These are phyloP conservation scores for Puccinia coronata DNA, from an alignment of 1,284 basidiomycete species.

Conservation along the genomic window DNA sequence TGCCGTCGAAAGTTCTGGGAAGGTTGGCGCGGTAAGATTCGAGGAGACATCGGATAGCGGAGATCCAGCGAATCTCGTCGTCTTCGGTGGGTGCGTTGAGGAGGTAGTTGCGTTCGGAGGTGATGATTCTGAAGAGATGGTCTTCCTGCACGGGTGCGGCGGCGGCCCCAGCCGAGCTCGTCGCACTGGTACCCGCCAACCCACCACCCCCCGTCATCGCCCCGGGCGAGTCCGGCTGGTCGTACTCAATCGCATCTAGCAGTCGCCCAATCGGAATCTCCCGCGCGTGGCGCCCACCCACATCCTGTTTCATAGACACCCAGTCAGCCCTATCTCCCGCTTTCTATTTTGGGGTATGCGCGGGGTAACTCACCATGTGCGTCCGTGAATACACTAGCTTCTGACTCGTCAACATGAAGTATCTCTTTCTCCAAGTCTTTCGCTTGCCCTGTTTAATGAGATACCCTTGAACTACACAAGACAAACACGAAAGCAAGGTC, in stretches of 20 bases:
- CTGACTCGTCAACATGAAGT: slow-evolving; percentile 60
- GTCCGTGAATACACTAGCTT: slow-evolving; percentile 59
- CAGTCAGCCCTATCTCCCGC: background rate
- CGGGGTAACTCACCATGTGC: slow-evolving; percentile 60
- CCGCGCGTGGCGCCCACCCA: slow-evolving; percentile 85
- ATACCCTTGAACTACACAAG: slow-evolving; percentile 70
- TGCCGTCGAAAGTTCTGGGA: slow-evolving; percentile 29
- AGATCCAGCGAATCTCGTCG: slow-evolving; percentile 97
- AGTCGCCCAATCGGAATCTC: slow-evolving; percentile 81
- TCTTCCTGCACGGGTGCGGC: slow-evolving; percentile 53
- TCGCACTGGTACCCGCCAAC: background rate
- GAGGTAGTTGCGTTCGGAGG: slow-evolving; percentile 82
- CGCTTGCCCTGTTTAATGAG: slow-evolving; percentile 96
- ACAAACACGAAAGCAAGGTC: no score
- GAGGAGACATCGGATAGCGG: slow-evolving; percentile 85
- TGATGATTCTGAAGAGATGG: slow-evolving; percentile 92
- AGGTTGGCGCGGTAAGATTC: slow-evolving; percentile 59
- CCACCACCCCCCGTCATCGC: slow-evolving; percentile 36
- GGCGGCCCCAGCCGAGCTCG: no score
- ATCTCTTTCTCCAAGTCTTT: slow-evolving; percentile 85
- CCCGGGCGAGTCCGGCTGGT: slow-evolving; percentile 60
- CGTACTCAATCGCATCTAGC: slow-evolving; percentile 88
- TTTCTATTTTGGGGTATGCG: background rate
- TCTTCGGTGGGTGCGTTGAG: slow-evolving; percentile 94
- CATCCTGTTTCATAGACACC: slow-evolving; percentile 29